A percentile compares a stretch with the other conserved stretches of the same genome.
phyloP scores from a whole-genome alignment of 2,329 filamentous ascomycete genomes.

The Achaetomium macrosporum region DNA sequence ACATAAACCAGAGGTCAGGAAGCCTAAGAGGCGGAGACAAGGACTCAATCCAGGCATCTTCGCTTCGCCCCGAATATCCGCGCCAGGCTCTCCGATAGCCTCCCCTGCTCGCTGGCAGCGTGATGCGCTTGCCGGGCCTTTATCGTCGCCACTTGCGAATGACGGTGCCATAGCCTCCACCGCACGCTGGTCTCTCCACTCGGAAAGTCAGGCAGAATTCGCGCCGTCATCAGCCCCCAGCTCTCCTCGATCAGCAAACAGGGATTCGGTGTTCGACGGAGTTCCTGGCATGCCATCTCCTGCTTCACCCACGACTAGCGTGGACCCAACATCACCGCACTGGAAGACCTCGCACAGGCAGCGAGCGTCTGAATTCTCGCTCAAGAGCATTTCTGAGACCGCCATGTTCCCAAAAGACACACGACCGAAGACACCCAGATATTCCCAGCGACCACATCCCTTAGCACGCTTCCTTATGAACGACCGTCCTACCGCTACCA shows the following conservation, averaged over 20 bases:
- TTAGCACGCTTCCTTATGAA: constrained; percentile 10
- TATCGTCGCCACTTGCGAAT: constrained; percentile 22
- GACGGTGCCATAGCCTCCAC: constrained; percentile 38
- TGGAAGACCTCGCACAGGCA: constrained; percentile 50
- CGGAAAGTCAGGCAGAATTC: constrained; percentile 57
- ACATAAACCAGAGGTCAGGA: constrained; percentile 54
- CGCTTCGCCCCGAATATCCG: constrained; percentile 41
- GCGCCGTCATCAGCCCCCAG: constrained; percentile 69
- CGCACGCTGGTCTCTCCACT: constrained; percentile 61
- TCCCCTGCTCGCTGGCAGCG: constrained; percentile 34
- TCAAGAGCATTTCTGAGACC: constrained; percentile 38
- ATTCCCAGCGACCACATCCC: constrained; percentile 8
- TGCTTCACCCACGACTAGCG: constrained; percentile 73
- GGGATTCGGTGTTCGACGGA: constrained; percentile 73
- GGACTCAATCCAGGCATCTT: constrained; percentile 57
- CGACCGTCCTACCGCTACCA: constrained; percentile 7
- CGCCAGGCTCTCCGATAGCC: constrained; percentile 38
- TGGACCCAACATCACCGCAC: constrained; percentile 60
- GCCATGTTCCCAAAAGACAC: constrained; percentile 21
- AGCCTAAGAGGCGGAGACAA: constrained; percentile 67
- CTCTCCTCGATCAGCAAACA: constrained; percentile 71
- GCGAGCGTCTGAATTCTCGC: constrained; percentile 50
- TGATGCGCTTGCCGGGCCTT: constrained; percentile 44
- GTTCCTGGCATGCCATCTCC: constrained; percentile 66
- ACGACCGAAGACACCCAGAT: constrained; percentile 9